Percentiles rank a stretch among this genome's conserved stretches.
These are phyloP conservation scores for Candida tetrigidarum DNA, from an alignment of 1,139 yeast species.

Conservation along the genomic window DNA sequence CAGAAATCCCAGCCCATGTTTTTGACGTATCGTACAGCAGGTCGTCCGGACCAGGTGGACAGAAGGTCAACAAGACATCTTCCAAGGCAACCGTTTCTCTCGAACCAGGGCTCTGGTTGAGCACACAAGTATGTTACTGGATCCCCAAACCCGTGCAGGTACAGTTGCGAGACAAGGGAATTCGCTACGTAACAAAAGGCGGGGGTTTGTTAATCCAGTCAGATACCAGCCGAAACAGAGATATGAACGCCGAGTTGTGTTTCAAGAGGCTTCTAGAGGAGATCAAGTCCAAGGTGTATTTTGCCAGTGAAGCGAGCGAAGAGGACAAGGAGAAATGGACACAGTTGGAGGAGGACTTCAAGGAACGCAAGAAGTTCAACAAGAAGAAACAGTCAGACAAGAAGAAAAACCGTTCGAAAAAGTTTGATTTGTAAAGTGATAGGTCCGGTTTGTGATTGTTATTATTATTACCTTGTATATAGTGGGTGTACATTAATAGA, in stretches of 20 bases:
- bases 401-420: slow-evolving; percentile 53
- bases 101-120: slow-evolving; percentile 49
- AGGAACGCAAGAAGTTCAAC: slow-evolving; percentile 50
- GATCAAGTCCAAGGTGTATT: slow-evolving; percentile 49
- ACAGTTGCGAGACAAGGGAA: slow-evolving; percentile 42
- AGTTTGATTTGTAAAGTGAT: slow-evolving; percentile 29
- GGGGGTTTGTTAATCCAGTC: slow-evolving; percentile 68
- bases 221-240: slow-evolving; percentile 63
- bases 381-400: slow-evolving; percentile 61
- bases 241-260: slow-evolving; percentile 61
- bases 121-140: slow-evolving; percentile 54
- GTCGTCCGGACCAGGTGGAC: slow-evolving; percentile 96
- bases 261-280: slow-evolving; percentile 59
- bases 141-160: slow-evolving; percentile 57
- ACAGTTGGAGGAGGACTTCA: slow-evolving; percentile 45
- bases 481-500: neutral
- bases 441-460: no score
- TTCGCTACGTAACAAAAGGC: slow-evolving; percentile 59
- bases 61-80: slow-evolving; percentile 84
- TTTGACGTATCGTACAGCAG: slow-evolving; percentile 66
- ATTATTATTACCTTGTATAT: neutral
- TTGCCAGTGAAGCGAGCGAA: slow-evolving; percentile 54
- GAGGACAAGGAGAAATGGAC: slow-evolving; percentile 62
- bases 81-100: slow-evolving; percentile 77
- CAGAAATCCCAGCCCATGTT: slow-evolving; percentile 49